These are phyloP conservation scores for Boletus subparvulus DNA, from an alignment of 768 basidiomycete species.

Conservation along the genomic window DNA sequence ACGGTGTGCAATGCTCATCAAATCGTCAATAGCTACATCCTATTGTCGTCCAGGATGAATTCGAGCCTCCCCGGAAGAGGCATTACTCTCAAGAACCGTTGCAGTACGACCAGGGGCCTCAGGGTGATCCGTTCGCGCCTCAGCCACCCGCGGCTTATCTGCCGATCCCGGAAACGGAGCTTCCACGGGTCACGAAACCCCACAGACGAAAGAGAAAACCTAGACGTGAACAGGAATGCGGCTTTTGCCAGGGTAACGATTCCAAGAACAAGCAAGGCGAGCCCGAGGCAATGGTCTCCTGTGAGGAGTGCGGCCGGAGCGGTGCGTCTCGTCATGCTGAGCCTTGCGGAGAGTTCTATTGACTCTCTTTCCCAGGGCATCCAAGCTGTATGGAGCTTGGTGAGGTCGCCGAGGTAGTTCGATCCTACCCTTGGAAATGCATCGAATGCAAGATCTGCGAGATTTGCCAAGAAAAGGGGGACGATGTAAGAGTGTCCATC, in stretches of 20 bases:
- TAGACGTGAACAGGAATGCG: constrained; percentile 65
- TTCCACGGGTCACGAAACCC: constrained; percentile 42
- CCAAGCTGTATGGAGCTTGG: constrained; percentile 77
- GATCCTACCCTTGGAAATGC: constrained; percentile 82
- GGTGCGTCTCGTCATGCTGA: constrained; percentile 46
- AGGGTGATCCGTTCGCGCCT: constrained; percentile 82
- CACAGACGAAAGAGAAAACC: constrained; percentile 46
- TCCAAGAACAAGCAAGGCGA: constrained; percentile 53
- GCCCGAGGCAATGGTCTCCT: constrained; percentile 73
- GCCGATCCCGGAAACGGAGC: constrained; percentile 46
- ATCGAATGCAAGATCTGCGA: constrained; percentile 92
- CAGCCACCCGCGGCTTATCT: constrained; percentile 54
- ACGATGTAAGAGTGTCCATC: constrained; percentile 65
- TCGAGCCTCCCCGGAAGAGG: constrained; percentile 12
- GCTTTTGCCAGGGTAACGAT: constrained; percentile 74
- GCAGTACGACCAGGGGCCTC: constrained; percentile 72
- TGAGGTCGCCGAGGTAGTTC: constrained; percentile 58
- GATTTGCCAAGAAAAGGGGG: constrained; percentile 79
- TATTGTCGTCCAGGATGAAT: constrained; percentile 31
- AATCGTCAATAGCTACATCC: constrained; percentile 25
- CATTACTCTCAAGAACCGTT: constrained; percentile 35
- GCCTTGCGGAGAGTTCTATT: not conserved
- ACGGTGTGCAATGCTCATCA: constrained; percentile 20
- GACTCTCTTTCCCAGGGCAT: constrained; percentile 54
- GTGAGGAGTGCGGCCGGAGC: constrained; percentile 78